Percentiles rank a stretch among this genome's conserved stretches.
Conservation (phyloP, 2,329 filamentous ascomycete species). For the Pyrenochaeta sp. region DNA sequence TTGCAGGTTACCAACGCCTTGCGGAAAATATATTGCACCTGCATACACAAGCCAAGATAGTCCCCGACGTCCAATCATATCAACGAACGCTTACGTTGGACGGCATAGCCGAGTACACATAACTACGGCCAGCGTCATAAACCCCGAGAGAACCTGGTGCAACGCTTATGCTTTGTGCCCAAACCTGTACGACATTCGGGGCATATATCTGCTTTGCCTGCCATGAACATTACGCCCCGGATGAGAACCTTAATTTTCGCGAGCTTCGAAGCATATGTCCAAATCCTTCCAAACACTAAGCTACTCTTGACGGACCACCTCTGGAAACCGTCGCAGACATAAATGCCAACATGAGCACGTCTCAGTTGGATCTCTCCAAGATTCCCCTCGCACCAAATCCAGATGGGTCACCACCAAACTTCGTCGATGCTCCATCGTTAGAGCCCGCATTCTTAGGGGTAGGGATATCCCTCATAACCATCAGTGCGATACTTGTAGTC, state of each 20-base stretch:
- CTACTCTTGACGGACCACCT: neutral
- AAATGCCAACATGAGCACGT: neutral
- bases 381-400: constrained; percentile 11
- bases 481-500: constrained; percentile 2
- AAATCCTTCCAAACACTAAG: neutral
- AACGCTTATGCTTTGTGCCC: neutral
- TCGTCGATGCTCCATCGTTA: constrained; percentile 8
- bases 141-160: neutral
- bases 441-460: neutral
- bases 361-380: constrained; percentile 6
- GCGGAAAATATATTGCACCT: neutral
- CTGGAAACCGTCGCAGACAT: neutral
- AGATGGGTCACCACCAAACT: constrained; percentile 11
- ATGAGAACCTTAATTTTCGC: too few relatives aligned
- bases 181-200: too few relatives aligned
- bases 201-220: too few relatives aligned
- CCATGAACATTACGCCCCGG: too few relatives aligned
- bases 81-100: neutral
- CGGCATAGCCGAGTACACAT: too few relatives aligned
- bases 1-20: neutral
- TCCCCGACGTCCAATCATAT: constrained; percentile 1
- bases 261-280: too few relatives aligned
- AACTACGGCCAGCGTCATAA: too few relatives aligned
- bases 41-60: neutral
- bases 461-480: constrained; percentile 5